A percentile compares a stretch with the other conserved stretches of the same genome.
These are phyloP conservation scores for Phalaenopsis hybrid DNA, from an alignment of 116 monocot genomes.

Conservation along the genomic window DNA sequence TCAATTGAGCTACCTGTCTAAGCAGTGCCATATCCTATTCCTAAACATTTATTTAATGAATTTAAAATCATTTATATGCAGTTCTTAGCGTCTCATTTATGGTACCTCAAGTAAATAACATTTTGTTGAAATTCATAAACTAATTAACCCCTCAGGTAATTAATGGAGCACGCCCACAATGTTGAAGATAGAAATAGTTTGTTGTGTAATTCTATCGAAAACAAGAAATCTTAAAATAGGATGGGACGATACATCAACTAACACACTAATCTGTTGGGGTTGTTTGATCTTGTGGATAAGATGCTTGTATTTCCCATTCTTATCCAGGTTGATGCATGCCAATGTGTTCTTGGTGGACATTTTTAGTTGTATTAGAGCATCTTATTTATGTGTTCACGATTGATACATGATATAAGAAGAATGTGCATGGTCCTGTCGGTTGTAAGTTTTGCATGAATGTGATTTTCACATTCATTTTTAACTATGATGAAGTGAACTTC, in stretches of 20 bases:
- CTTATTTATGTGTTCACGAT: not conserved
- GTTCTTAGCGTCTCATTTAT: too few species aligned
- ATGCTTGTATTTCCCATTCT: not conserved
- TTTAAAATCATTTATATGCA: too few species aligned
- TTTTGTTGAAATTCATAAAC: too few species aligned
- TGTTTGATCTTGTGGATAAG: too few species aligned
- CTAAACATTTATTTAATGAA: too few species aligned
- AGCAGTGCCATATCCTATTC: too few species aligned
- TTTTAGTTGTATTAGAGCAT: not conserved
- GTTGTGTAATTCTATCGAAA: not conserved
- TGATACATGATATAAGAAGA: not conserved
- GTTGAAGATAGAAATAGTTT: not conserved
- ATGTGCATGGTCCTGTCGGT: not conserved
- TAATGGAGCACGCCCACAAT: not conserved
- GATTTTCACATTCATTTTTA: not conserved
- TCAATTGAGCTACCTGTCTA: not conserved
- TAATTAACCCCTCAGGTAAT: not conserved
- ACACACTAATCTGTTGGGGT: too few species aligned
- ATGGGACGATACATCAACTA: not conserved
- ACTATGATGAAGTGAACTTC: not conserved
- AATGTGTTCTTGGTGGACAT: not conserved
- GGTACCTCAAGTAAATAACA: too few species aligned
- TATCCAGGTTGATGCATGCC: not conserved
- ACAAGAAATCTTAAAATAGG: not conserved
- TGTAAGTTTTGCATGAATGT: not conserved